Base-by-base conservation (phyloP, 768 basidiomycete species). In the Tylopilus sp. region DNA sequence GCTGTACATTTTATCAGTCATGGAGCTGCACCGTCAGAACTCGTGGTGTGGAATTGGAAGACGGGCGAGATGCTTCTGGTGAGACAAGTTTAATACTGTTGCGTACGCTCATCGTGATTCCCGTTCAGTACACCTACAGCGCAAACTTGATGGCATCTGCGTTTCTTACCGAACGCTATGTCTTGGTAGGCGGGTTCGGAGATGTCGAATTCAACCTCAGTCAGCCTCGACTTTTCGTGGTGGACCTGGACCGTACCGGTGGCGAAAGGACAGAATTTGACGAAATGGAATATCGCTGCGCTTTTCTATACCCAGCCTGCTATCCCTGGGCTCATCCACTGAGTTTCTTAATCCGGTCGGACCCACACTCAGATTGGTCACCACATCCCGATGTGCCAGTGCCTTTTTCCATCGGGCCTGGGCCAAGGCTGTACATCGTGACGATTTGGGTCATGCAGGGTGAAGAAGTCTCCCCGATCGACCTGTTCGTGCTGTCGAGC, bases 31-130 rank as follows among this genome's bases (percentile, higher is more conserved):
- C 71, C 71, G 42, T 78, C 74, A 28, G 78, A 82, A 57, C 63
- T 87, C 13, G 68, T 78, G 22, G 69, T 85, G 21, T 88, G 84
- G 85, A 77, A 87, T 50, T 88, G 86, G 87, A 80, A 79, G 61
- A 82, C 78, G 5, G 82, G 82, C 7, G 58, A 65, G 11, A 62
- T 72, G 8, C 63, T 81, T 58, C 53, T 78, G 56, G 85, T 87
- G 59, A 72, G 79, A 71, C 21, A 19, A 11, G 19, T 8, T 19
- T 24, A 45, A 13, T 38, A 14, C 11, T 6, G 13, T 34, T 38
- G 45, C 17, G 22, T 45, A 30, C 10, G 46, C 41, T 62, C 28
- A 55, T 21, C 6, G 28, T 25, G 22, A 34, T 30, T 28, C 25
- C 28, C 38, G 28, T 45, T 21, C 36, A 69, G 67, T 50, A 52